phyloP scores from a whole-genome alignment of 2,329 filamentous ascomycete genomes.

The Aspergillus tubingensis region DNA sequence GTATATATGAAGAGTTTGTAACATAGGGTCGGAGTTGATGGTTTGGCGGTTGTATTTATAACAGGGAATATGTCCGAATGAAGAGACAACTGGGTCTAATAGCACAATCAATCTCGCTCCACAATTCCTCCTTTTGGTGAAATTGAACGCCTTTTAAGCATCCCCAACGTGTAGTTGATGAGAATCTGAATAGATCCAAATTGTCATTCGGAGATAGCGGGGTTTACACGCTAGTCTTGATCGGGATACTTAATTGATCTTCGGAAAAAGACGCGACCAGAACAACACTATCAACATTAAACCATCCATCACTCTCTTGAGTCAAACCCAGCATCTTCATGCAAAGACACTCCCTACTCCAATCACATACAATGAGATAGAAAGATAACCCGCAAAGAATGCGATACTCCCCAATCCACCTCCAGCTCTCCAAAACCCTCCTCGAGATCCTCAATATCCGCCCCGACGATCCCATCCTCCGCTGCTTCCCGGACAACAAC shows the following conservation, averaged over 20 bases:
- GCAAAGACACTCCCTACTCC: neutral
- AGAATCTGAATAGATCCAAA: neutral
- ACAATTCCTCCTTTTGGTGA: too few relatives aligned
- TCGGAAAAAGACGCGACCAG: neutral
- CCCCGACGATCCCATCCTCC: conserved; percentile 38
- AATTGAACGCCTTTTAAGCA: too few relatives aligned
- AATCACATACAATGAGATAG: conserved; percentile 10
- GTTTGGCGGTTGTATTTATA: neutral
- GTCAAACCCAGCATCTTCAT: neutral
- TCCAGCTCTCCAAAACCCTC: conserved; percentile 30
- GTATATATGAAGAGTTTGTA: conserved; percentile 4
- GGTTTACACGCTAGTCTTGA: too few relatives aligned
- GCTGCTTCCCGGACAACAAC: conserved; percentile 31
- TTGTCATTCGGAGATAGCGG: too few relatives aligned
- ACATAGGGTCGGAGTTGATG: neutral
- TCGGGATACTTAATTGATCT: too few relatives aligned
- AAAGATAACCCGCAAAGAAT: too few relatives aligned
- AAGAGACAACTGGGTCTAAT: too few relatives aligned
- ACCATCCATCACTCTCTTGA: neutral
- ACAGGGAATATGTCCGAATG: too few relatives aligned
- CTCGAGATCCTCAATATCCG: conserved; percentile 30
- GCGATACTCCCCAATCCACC: conserved; percentile 11
- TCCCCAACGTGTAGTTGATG: neutral
- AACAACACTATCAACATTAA: neutral
- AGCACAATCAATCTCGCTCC: too few relatives aligned